phyloP scores from a whole-genome alignment of 176 grass and related monocot species.

The Rhynchospora tenuis region DNA sequence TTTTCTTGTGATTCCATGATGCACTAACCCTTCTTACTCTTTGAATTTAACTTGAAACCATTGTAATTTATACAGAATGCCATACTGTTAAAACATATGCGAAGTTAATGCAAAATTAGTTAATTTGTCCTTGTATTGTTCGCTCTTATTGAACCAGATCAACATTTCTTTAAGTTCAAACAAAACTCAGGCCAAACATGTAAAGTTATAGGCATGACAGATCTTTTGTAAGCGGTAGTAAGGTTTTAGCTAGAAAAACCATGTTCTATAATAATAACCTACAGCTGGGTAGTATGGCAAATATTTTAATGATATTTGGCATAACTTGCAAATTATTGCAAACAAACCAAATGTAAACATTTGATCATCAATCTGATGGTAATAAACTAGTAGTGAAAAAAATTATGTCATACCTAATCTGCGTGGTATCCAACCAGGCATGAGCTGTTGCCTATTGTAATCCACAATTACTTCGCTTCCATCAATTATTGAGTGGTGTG shows the following conservation, averaged over 20 bases:
- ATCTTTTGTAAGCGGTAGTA: background rate
- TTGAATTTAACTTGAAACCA: background rate
- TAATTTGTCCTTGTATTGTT: background rate
- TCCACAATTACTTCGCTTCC: slow-evolving; percentile 88
- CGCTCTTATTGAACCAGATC: background rate
- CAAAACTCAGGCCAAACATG: background rate
- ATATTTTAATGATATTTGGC: background rate
- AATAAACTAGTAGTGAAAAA: background rate
- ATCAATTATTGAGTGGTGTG: slow-evolving; percentile 74
- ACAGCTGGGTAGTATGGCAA: background rate
- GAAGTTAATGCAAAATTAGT: background rate
- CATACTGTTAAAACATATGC: background rate
- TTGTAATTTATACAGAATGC: background rate
- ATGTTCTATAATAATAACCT: background rate
- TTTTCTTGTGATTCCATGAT: background rate
- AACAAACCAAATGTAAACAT: background rate
- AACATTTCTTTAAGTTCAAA: background rate
- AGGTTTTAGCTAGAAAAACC: background rate
- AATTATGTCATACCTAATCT: slow-evolving; percentile 50
- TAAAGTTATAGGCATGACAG: background rate
- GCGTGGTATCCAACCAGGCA: slow-evolving; percentile 94
- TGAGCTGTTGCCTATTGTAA: slow-evolving; percentile 88
- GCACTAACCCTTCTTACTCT: background rate
- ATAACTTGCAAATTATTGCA: background rate
- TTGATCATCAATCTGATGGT: background rate